These are phyloP conservation scores for Hordeum pubiflorum DNA, from an alignment of 202 grass and related monocot species.

Conservation along the genomic window DNA sequence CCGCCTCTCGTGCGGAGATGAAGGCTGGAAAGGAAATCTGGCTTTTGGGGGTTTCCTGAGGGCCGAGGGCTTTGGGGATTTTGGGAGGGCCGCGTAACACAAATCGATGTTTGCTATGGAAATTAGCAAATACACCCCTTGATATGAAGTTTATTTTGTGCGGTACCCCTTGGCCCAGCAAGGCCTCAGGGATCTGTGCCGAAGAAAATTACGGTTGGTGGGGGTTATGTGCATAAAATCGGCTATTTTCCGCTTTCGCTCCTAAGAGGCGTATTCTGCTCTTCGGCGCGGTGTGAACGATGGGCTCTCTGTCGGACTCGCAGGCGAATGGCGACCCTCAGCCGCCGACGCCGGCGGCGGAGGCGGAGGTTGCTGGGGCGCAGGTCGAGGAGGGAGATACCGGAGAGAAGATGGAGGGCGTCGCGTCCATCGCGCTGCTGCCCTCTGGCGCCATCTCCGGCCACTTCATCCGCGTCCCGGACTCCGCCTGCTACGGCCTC, in stretches of 20 bases:
- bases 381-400: slow-evolving; percentile 28
- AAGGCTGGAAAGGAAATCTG: not conserved
- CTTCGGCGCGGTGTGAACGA: not conserved
- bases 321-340: slow-evolving; percentile 6
- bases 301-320: slow-evolving; percentile 21
- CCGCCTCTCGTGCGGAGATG: not conserved
- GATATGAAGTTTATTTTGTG: not conserved
- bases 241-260: not conserved
- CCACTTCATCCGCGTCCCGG: slow-evolving; percentile 71
- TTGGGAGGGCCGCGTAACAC: not conserved
- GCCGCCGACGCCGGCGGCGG: not conserved
- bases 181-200: not conserved
- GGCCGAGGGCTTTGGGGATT: not conserved
- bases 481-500: slow-evolving; percentile 75
- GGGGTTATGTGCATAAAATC: not conserved
- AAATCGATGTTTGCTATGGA: not conserved
- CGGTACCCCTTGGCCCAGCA: not conserved
- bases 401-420: slow-evolving; percentile 64
- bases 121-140: not conserved
- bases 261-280: not conserved
- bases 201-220: not conserved
- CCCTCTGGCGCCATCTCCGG: slow-evolving; percentile 72
- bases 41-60: not conserved
- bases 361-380: slow-evolving; percentile 1
- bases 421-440: slow-evolving; percentile 79